Base-by-base conservation (phyloP, 768 basidiomycete species). In the Boletus sp. region DNA sequence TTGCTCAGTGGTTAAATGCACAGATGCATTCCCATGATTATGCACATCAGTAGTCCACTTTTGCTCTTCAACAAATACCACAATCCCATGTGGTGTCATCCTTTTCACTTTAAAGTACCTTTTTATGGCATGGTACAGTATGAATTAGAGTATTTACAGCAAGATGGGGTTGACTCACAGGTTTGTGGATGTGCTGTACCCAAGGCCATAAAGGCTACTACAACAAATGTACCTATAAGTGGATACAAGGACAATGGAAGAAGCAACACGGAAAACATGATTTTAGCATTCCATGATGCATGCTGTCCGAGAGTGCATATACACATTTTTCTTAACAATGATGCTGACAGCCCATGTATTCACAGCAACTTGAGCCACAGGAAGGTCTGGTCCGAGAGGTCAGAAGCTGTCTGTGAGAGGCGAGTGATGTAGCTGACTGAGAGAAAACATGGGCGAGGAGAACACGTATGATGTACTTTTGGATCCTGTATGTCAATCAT, bases 91-190 rank as follows among this genome's bases (percentile, higher is more conserved):
- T 7, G 78, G 72, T 0, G 84, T 80, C 94, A 98, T 94, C 50
- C 82, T 83, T 73, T 98, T 98, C 1, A 86, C 75, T 52, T 85
- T 81, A 58, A 93, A 98, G 66, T 96, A 96, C 84, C 93, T 66
- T 24, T 17, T 2, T 46, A 47, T 0, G 35, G 33, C 9, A 17
- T 7, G 6, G 2, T 2, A 14, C 11, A 12, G 24, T 8, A 6
- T 28, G 0, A 29, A 3, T 47, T 46, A 18, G 18, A 41, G 24
- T 5, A 29, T 9, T 41, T 24, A 49, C 18, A 28, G 14, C 11
- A 57, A 8, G 39, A 46, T 24, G 36, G n/a, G 29, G 32, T 1
- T 14, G 20, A 67, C 83, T 28, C 47, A 90, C 90, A 1, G 86
- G 81, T 61, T 77, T 75, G 67, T 94, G 92, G 2, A 92, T 78